Base-by-base conservation (phyloP, 495 filamentous ascomycete genomes). In the Platismatia glauca region DNA sequence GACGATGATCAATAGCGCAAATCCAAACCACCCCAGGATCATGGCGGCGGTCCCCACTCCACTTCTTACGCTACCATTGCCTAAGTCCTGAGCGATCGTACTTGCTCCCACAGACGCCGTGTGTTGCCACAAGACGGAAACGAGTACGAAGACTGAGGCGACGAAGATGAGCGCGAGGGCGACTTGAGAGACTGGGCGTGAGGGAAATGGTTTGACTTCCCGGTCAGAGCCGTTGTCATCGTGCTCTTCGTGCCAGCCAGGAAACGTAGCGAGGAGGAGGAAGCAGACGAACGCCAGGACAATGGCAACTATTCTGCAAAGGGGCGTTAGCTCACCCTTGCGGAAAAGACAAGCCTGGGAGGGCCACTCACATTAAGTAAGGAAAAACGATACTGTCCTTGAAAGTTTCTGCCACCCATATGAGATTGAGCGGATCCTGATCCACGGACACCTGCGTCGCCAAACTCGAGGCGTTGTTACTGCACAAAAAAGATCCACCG, bases 21-120 rank as follows among this genome's bases (percentile, higher is more conserved):
- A 97, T 18, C 90, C 89, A 73, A 97, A 97, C 93, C 93, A 97
- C 33, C 93, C 93, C 68, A 97, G 80, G 35, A 97, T 88, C 90
- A 97, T 97, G 13, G 93, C 93, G 5, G 86, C 89, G 7, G 89
- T 89, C 4, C 93, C 93, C 44, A 97, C 91, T 18, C 93, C 93
- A 58, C 87, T 89, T 73, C 83, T 79, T 20, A 97, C 89, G 68
- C 87, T 91, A 22, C 93, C 93, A 74, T 97, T 97, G n/a, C 88
- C 93, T 67, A 97, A 81, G 70, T 96, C 91, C 73, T 96, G 91
- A 0, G 90, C 91, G 63, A 97, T 89, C 52, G 92, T 90, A 62
- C 89, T 89, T 18, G 93, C 93, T 8, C 91, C 93, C 0, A 97
- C 92, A 0, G 91, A 95, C 0, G 93, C 93, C 22, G 93, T 97